Conservation (phyloP, 257 asterid species). For the Lycium barbarum region DNA sequence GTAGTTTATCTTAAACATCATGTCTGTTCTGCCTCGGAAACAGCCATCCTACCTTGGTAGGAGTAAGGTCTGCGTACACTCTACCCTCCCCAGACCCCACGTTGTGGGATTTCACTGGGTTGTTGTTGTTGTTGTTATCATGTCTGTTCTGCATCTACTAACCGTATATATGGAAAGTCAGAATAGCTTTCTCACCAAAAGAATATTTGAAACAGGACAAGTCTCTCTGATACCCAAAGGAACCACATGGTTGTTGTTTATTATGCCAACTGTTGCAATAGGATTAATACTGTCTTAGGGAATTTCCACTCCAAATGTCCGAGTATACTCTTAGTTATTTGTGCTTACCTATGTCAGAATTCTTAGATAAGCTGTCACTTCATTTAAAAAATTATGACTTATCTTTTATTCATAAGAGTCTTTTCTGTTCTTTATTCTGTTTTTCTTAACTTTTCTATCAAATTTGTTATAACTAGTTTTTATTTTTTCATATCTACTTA, state of each 20-base stretch:
- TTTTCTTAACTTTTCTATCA: neutral
- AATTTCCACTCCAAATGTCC: neutral
- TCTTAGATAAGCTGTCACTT: neutral
- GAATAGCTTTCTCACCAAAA: constrained; percentile 22
- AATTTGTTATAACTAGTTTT: neutral
- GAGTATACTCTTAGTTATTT: neutral
- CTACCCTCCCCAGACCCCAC: too few relatives aligned
- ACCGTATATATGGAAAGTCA: constrained; percentile 18
- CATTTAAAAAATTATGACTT: neutral
- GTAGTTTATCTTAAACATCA: neutral
- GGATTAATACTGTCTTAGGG: constrained; percentile 3
- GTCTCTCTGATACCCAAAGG: neutral
- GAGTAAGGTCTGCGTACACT: too few relatives aligned
- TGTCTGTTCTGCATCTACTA: neutral
- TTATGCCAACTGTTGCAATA: constrained; percentile 3
- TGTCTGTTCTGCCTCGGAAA: neutral
- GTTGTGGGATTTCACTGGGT: too few relatives aligned
- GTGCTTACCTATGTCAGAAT: constrained; percentile 3
- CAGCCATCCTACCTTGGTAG: too few relatives aligned
- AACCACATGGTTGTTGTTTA: neutral
- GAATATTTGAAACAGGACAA: constrained; percentile 24
- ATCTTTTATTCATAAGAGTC: constrained; percentile 15
- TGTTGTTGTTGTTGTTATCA: too few relatives aligned
- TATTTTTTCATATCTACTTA: neutral
- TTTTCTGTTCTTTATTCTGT: neutral